Evolutionary conservation across 2,329 filamentous ascomycete genomes (phyloP), one percentile per base, ranked within the genome.

Genomic region (Aspergillus pseudoviridinutans): DNA sequence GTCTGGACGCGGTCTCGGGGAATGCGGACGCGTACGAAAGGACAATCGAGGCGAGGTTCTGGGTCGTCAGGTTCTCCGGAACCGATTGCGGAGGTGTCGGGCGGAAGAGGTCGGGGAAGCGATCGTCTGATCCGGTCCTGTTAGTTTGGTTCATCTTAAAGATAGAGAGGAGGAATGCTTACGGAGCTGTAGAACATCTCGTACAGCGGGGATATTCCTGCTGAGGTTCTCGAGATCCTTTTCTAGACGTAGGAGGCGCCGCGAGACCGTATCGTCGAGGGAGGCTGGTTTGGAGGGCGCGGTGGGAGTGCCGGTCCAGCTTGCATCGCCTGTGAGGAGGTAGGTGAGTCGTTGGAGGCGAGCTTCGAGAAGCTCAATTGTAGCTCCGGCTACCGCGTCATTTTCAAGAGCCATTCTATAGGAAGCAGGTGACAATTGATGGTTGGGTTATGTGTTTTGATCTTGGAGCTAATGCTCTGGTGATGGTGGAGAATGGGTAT

Each of bases 1-100:
- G 72, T 3, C 77, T 73, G 1, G 78, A 79, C 5, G 78, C 73
- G 4, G 78, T 80, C 63, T 78, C 76, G 17, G 78, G 77, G 61
- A 76, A 80, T 4, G 76, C 69, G 14, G 77, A 69, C 7, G 77
- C 77, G 59, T 79, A 78, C 17, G 78, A 74, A 20, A 79, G 69
- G 49, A 80, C 72, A 46, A 77, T 75, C 0, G 76, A 74, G 38
- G 73, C 64, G 42, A 77, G 69, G 44, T 73, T 70, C 42, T 71
- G 67, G 1, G 68, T 68, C 4, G 71, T 72, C 10, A 78, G 68
- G 29, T 67, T 70, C 51, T 74, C 64, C 3, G 74, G 74, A 42
- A 75, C 64, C 41, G 62, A 64, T 24, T 71, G 66, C 1, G 73
- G 61, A 1, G 69, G 57, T 14, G 71, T 68, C 24, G 71, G 65